Evolutionary conservation across 2,329 filamentous ascomycete species (phyloP), one percentile per base, ranked within the genome.

Genomic region (Magnaporthiopsis incrustans): DNA sequence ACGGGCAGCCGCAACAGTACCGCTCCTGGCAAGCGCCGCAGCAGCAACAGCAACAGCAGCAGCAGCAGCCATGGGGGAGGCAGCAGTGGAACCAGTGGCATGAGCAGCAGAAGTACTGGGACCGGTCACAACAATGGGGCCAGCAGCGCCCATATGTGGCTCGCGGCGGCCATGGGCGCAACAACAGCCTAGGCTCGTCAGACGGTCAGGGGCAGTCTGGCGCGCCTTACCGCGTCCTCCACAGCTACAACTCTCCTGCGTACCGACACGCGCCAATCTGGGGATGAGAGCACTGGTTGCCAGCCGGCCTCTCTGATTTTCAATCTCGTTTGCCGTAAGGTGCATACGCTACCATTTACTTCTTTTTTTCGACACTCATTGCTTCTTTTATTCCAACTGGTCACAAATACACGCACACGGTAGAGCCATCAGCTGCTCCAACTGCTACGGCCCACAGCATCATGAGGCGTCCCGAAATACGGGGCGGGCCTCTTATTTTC

Each of bases 201-300:
- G 26, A 32, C 38, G 4, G 56, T 25, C 38, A 44, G 38, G 61
- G 33, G 10, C 75, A 73, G 50, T 71, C 71, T 25, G 65, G 71
- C 60, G 70, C 66, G 30, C 70, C 35, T 18, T 85, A 81, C 66
- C 80, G 82, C 1, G 76, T 85, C 14, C 73, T 85, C 11, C 83
- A 85, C 72, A 85, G 82, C 72, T 85, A 85, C 68, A 83, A 85
- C 69, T 83, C 83, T 4, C 82, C 83, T 6, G 81, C 83, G 7
- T 85, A 86, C 68, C 77, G 77, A 33, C 77, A 81, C 50, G 78
- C 76, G 3, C 83, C 82, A 0, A 83, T 85, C n/a, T 85, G 82
- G 82, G 78, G 81, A n/a, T 83, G 67, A 74, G 38, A 32, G 32
- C 10, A 12, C 44, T 18, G 18, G 10, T 60, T 53, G 26, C n/a